These are phyloP conservation scores for Eucalyptus albens DNA, from an alignment of 345 rosid species.

Conservation along the genomic window DNA sequence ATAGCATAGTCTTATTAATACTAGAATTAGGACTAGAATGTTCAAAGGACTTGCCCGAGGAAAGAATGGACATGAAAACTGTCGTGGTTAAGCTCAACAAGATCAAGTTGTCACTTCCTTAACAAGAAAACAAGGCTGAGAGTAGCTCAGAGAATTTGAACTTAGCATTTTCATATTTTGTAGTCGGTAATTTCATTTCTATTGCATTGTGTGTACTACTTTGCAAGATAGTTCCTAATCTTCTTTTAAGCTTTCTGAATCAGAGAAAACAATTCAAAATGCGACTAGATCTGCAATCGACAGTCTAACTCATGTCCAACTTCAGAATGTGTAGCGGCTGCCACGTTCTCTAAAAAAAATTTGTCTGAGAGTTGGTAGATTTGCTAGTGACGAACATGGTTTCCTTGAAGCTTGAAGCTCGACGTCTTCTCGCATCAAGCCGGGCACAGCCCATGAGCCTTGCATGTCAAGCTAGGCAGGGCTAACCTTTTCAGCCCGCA, in stretches of 20 bases:
- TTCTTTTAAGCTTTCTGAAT: background rate
- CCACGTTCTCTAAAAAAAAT: too few relatives aligned
- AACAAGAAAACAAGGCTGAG: background rate
- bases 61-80: background rate
- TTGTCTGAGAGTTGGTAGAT: too few relatives aligned
- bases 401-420: too few relatives aligned
- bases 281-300: accelerated
- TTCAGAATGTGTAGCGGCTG: background rate
- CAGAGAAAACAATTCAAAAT: too few relatives aligned
- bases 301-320: accelerated
- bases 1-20: background rate
- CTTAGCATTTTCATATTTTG: background rate
- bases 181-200: background rate
- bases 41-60: background rate
- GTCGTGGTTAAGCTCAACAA: background rate
- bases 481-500: too few relatives aligned
- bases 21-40: background rate
- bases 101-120: background rate
- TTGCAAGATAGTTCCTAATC: background rate
- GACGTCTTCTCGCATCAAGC: accelerated
- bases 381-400: accelerated
- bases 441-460: too few relatives aligned
- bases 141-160: background rate
- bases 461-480: too few relatives aligned
- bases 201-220: background rate